Percentiles rank a stretch among this genome's conserved stretches.
phyloP scores from a whole-genome alignment of 257 asterid species.

The Solanum acaule region DNA sequence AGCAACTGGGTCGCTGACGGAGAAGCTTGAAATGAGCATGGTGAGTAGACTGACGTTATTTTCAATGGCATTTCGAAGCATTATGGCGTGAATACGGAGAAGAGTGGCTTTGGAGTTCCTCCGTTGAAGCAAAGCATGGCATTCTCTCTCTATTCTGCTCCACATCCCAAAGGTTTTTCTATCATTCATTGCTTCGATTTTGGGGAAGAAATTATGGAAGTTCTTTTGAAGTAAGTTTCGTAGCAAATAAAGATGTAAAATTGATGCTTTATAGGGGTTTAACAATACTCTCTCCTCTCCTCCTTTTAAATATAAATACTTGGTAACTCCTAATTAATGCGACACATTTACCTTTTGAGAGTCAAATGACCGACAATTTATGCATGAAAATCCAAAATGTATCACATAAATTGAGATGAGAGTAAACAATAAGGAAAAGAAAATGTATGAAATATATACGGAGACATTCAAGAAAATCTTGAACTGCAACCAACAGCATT shows the following conservation, averaged over 20 bases:
- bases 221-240: neutral
- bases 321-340: too few species aligned
- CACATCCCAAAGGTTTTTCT: slow-evolving; percentile 26
- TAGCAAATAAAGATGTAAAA: neutral
- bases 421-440: too few species aligned
- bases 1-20: slow-evolving; percentile 28
- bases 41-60: slow-evolving; percentile 63
- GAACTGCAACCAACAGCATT: neutral
- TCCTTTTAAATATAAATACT: too few species aligned
- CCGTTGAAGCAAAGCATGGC: slow-evolving; percentile 61
- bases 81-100: slow-evolving; percentile 66
- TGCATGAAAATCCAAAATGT: too few species aligned
- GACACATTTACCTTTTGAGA: too few species aligned
- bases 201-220: too few species aligned
- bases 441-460: neutral
- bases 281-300: neutral
- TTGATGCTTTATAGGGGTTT: neutral
- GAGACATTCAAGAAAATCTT: neutral
- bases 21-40: slow-evolving; percentile 50
- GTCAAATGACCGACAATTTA: too few species aligned
- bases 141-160: slow-evolving; percentile 53
- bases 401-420: too few species aligned
- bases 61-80: slow-evolving; percentile 54
- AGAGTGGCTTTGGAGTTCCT: slow-evolving; percentile 39
- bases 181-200: slow-evolving; percentile 12